These are phyloP conservation scores for Cyathus striatus DNA, from an alignment of 768 basidiomycete species.

Conservation along the genomic window DNA sequence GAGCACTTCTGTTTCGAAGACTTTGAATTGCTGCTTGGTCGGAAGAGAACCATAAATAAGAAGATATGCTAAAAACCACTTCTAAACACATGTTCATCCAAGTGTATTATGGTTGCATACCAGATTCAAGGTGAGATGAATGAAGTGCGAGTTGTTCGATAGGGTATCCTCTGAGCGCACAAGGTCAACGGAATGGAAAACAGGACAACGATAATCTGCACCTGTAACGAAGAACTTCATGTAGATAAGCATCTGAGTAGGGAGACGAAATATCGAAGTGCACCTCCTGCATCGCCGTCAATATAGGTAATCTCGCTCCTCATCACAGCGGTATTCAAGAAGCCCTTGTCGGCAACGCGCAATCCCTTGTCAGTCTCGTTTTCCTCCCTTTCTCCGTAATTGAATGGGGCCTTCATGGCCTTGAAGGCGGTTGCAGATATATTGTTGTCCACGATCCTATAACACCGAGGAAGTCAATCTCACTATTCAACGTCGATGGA, in stretches of 20 bases:
- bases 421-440: slow-evolving; percentile 82
- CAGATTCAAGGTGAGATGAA: slow-evolving; percentile 75
- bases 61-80: slow-evolving; percentile 61
- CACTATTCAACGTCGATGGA: not conserved
- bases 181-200: not conserved
- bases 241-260: not conserved
- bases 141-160: slow-evolving; percentile 85
- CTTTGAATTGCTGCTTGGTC: slow-evolving; percentile 45
- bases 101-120: too few relatives aligned
- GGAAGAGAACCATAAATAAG: slow-evolving; percentile 87
- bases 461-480: slow-evolving; percentile 1
- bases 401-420: slow-evolving; percentile 53
- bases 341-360: slow-evolving; percentile 75
- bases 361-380: slow-evolving; percentile 82
- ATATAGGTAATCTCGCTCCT: slow-evolving; percentile 84
- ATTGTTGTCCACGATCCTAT: slow-evolving; percentile 76
- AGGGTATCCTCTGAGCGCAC: slow-evolving; percentile 70
- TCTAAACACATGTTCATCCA: too few relatives aligned
- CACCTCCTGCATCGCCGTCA: slow-evolving; percentile 81
- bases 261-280: not conserved
- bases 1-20: slow-evolving; percentile 73
- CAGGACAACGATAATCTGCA: slow-evolving; percentile 13
- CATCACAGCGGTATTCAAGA: slow-evolving; percentile 79
- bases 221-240: slow-evolving; percentile 68
- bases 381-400: slow-evolving; percentile 64